Conservation (phyloP, 352 stramenopile species). For the Pythium guiyangense region DNA sequence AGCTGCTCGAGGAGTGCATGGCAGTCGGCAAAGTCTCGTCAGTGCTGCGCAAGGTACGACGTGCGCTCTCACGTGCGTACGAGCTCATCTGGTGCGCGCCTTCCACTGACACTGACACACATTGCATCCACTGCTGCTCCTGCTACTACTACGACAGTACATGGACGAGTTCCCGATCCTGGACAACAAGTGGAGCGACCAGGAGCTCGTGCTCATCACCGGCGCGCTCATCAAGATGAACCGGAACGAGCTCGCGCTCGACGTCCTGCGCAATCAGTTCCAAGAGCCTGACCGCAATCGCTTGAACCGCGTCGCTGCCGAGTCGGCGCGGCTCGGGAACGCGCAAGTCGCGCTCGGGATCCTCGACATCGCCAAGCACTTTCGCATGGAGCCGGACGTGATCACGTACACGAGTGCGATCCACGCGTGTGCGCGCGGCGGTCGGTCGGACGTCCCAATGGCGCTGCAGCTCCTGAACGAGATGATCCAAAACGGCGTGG, state of each 20-base stretch:
- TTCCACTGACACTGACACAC: neutral
- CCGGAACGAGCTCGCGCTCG: constrained; percentile 44
- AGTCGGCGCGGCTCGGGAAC: constrained; percentile 65
- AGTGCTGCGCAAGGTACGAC: constrained; percentile 37
- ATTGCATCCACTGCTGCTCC: neutral
- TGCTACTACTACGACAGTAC: constrained; percentile 21
- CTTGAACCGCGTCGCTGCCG: constrained; percentile 64
- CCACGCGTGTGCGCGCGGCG: constrained; percentile 64
- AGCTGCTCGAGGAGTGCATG: constrained; percentile 59
- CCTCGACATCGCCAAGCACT: constrained; percentile 66
- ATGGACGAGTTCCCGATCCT: constrained; percentile 67
- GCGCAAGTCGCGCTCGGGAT: constrained; percentile 58
- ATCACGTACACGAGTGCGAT: constrained; percentile 81
- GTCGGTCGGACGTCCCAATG: constrained; percentile 35
- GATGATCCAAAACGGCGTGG: constrained; percentile 54
- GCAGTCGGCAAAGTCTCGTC: constrained; percentile 42
- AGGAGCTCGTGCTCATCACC: constrained; percentile 75
- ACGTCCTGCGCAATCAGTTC: constrained; percentile 63
- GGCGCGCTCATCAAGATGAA: constrained; percentile 74
- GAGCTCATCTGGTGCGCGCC: neutral
- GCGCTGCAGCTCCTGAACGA: constrained; percentile 72
- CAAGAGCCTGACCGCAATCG: constrained; percentile 35
- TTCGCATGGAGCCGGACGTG: constrained; percentile 56
- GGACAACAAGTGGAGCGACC: constrained; percentile 53
- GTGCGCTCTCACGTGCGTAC: neutral